Percentiles rank a stretch among this genome's conserved stretches.
These are phyloP conservation scores for Tetrapisispora pingtungensis DNA, from an alignment of 805 yeast species.

Conservation along the genomic window DNA sequence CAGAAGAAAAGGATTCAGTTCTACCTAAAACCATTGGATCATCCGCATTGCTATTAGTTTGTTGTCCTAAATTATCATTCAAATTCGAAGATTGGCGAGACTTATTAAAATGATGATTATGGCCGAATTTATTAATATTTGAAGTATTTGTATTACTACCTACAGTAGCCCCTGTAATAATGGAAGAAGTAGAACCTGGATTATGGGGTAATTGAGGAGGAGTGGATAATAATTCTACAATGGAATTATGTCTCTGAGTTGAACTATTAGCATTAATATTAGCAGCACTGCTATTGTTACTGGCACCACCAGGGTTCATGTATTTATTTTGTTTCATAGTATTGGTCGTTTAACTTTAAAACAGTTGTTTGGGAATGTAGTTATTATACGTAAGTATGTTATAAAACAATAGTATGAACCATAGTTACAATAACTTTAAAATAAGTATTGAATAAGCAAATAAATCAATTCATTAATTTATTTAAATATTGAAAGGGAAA, in stretches of 20 bases:
- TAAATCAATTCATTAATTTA: no score
- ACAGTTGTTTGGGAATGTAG: no score
- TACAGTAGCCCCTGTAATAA: slow-evolving; percentile 5
- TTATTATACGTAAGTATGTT: no score
- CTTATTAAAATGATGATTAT: slow-evolving; percentile 2
- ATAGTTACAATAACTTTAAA: no score
- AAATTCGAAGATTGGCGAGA: slow-evolving; percentile 3
- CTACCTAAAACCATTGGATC: slow-evolving; percentile 3
- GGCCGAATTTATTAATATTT: slow-evolving; percentile 1
- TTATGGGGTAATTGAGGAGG: slow-evolving; percentile 55
- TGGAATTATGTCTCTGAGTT: slow-evolving; percentile 45
- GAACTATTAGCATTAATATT: not conserved
- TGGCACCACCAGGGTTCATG: not conserved
- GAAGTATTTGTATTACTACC: slow-evolving; percentile 6
- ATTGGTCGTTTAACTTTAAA: no score
- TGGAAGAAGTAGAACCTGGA: not conserved
- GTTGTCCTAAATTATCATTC: slow-evolving; percentile 1
- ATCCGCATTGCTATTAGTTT: not conserved
- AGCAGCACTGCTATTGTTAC: slow-evolving; percentile 1
- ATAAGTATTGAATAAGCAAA: no score
- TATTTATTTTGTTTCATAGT: slow-evolving; percentile 2
- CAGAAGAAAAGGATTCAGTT: slow-evolving; percentile 3
- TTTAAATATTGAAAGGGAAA: no score
- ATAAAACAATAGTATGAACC: no score
- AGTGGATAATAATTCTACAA: slow-evolving; percentile 63